phyloP scores from a whole-genome alignment of 2,329 filamentous ascomycete species.

The Neofusicoccum umdonicola region DNA sequence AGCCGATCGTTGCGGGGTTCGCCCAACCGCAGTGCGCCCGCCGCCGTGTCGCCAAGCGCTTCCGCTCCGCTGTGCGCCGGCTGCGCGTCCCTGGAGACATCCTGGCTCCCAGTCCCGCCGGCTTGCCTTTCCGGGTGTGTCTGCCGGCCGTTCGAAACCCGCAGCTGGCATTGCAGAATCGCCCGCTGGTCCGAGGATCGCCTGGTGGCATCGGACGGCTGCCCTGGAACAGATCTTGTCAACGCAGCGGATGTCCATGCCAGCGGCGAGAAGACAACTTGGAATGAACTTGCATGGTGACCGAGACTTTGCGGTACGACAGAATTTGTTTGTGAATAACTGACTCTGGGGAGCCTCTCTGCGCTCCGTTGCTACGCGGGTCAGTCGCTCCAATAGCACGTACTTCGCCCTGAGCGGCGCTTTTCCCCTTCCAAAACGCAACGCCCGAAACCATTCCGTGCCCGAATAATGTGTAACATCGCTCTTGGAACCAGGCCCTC shows the following conservation, averaged over 20 bases:
- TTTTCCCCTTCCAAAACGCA: not conserved
- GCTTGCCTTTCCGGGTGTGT: not conserved
- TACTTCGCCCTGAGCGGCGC: not conserved
- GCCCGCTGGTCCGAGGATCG: not conserved
- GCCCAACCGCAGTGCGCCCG: not conserved
- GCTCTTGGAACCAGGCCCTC: not conserved
- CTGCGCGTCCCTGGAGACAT: no score
- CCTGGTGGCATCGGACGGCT: not conserved
- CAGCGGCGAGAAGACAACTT: not conserved
- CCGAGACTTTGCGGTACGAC: not conserved
- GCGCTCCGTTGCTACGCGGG: not conserved
- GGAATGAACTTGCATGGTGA: not conserved
- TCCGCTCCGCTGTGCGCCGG: slow-evolving; percentile 10
- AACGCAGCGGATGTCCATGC: not conserved
- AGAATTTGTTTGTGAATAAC: not conserved
- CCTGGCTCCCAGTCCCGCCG: not conserved
- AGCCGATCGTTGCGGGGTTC: slow-evolving; percentile 14
- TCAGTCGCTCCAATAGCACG: not conserved
- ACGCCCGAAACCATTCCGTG: not conserved
- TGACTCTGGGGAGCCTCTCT: not conserved
- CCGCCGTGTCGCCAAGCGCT: not conserved
- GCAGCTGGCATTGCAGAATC: not conserved
- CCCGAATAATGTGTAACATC: not conserved
- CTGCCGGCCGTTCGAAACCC: not conserved
- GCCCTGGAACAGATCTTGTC: not conserved